Conservation (phyloP, 768 basidiomycete genomes). For the Boletus subcaerulescens region DNA sequence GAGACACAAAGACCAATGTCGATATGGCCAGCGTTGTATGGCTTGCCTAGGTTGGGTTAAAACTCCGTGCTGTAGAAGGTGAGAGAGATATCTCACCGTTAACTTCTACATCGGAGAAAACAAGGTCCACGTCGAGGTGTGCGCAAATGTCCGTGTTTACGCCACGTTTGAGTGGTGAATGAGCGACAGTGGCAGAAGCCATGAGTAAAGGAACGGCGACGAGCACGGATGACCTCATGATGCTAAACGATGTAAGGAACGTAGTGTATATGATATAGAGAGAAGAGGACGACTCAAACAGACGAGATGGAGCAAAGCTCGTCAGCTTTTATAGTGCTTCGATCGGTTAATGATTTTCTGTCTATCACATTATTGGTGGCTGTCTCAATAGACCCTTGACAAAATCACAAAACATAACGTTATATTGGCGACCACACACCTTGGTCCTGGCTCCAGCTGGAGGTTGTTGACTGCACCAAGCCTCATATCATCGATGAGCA, state of each 20-base stretch:
- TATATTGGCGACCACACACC: too few relatives aligned
- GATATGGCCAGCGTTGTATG: slow-evolving; percentile 25
- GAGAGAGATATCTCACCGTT: slow-evolving; percentile 4
- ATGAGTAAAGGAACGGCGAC: slow-evolving; percentile 18
- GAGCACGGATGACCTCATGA: slow-evolving; percentile 17
- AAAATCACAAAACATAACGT: too few relatives aligned
- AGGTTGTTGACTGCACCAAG: too few relatives aligned
- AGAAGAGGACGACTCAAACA: neutral
- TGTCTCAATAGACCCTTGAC: too few relatives aligned
- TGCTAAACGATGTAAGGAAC: neutral
- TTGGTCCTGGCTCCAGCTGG: too few relatives aligned
- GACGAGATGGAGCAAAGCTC: neutral
- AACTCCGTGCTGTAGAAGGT: too few relatives aligned
- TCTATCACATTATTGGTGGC: too few relatives aligned
- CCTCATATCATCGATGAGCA: too few relatives aligned
- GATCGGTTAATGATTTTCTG: slow-evolving; percentile 2
- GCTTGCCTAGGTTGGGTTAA: slow-evolving; percentile 10
- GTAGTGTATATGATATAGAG: neutral
- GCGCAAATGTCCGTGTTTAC: slow-evolving; percentile 13
- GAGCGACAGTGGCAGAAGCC: slow-evolving; percentile 16
- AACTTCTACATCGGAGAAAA: slow-evolving; percentile 11
- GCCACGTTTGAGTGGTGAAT: slow-evolving; percentile 8
- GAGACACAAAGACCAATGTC: slow-evolving; percentile 31
- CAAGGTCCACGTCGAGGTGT: slow-evolving; percentile 13
- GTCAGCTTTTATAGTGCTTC: slow-evolving; percentile 5